These are phyloP conservation scores for Corymbia calophylla DNA, from an alignment of 441 rosid genomes.

Conservation along the genomic window DNA sequence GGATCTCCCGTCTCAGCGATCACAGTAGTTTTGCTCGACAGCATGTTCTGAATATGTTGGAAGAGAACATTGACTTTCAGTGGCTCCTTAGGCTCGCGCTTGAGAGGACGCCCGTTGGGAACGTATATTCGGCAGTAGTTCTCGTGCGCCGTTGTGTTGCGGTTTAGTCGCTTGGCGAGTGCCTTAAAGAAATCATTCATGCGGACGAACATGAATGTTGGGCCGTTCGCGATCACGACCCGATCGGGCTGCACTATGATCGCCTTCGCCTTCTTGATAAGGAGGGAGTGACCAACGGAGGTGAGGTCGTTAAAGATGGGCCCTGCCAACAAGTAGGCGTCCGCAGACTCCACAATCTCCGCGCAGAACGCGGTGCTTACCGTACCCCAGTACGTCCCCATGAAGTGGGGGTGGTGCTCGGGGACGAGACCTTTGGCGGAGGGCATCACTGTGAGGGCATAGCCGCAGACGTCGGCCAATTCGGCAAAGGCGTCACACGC, in stretches of 20 bases:
- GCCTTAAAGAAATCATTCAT: conserved; percentile 1
- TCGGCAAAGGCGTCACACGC: not conserved
- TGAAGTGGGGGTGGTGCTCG: not conserved
- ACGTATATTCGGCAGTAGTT: not conserved
- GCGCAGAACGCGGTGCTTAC: conserved; percentile 1
- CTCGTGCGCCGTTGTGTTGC: not conserved
- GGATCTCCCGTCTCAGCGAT: not conserved
- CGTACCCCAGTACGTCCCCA: conserved; percentile 2
- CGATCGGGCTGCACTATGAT: not conserved
- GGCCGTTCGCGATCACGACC: not conserved
- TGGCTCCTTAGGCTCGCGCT: not conserved
- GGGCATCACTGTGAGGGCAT: not conserved
- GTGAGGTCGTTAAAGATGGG: not conserved
- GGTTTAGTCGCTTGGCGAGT: not conserved
- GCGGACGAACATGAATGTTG: not conserved
- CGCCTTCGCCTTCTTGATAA: conserved; percentile 4
- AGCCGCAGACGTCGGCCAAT: not conserved
- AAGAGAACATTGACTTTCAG: not conserved
- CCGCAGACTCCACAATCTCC: not conserved
- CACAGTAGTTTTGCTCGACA: not conserved
- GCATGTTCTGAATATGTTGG: not conserved
- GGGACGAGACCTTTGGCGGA: not conserved
- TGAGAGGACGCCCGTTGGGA: not conserved
- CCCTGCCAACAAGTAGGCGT: not conserved
- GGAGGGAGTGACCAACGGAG: not conserved